Evolutionary conservation across 2,329 filamentous ascomycete species (phyloP), one percentile per base, ranked within the genome.

Genomic region (Arthrinium phaeospermum): DNA sequence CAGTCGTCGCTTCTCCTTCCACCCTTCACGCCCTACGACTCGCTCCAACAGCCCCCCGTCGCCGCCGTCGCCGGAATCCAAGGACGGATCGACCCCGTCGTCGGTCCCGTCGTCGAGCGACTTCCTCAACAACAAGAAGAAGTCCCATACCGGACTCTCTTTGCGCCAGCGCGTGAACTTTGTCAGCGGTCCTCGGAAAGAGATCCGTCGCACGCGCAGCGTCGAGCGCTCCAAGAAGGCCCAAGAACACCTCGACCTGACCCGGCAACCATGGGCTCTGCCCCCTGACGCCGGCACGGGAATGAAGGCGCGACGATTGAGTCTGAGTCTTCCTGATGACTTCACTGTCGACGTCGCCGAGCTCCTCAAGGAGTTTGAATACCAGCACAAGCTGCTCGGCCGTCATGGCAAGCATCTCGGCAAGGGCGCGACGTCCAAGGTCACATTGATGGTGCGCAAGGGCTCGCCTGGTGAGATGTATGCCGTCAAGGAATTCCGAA

Each of bases 401-500:
- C 90, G 91, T 57, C 89, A 93, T 77, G 91, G 92, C 51, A 94
- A 93, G 82, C 89, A 92, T 73, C 85, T 97, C 8, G 95, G 94
- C 73, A 94, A 93, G 82, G 95, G 95, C 57, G 93, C 93, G 14
- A 95, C 93, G 7, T 94, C 94, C 61, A 92, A 93, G 76, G 94
- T 97, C 34, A 93, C 91, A 46, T 87, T 96, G 73, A 96, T 97
- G 93, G 87, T 86, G 72, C 89, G 91, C 74, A 94, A 92, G 80
- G 91, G 91, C 45, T 88, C 84, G 72, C 84, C 87, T 6, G 86
- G 85, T 51, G 91, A 94, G 78, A 83, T 94, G 10, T 95, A 92
- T 76, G 95, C 95, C 0, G 94, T 97, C 76, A 98, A 98, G 83
- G 93, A 96, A 78, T 97, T 97, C 81, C 91, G 94, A 14, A 89